Base-by-base conservation (phyloP, 164 flowering plant species). In the Chimonanthus salicifolius region DNA sequence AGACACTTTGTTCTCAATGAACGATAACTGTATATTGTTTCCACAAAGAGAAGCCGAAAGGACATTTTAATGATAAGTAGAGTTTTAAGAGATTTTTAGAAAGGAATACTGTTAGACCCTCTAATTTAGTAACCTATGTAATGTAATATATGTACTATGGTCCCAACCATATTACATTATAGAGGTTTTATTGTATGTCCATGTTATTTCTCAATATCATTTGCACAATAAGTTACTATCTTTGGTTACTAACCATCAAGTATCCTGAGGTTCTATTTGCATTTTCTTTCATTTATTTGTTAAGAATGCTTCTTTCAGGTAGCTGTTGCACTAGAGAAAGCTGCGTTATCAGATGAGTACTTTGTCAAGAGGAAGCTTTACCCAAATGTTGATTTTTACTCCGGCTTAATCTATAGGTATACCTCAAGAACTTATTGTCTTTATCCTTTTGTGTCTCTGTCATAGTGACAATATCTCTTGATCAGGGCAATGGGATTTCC, bases 321-420 rank as follows among this genome's bases (percentile, higher is more conserved):
- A 47, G 99, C 99, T 77, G 87, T 96, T 82, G 99, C 99, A 75
- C 83, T 94, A 85, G 99, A 96, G 87, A 92, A 92, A 83, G 98
- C 98, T 79, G 99, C 98, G 47, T 79, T 96, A 2, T 91, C 99
- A 63, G 99, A 96, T 79, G 96, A 92, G 15, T 96, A 89, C 72
- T 96, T 96, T 84, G 83, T 92, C 67, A 90, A 91, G 84, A 86
- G 99, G 86, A 94, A 92, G 85, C 83, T 96, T 49, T 94, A 96
- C 80, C 99, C 99, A 16, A 96, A 96, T 82, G 99, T 96, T 71
- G 99, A 96, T 82, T 96, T 96, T 88, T 96, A 96, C 84, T 96
- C 99, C 47, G 99, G 99, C 13, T 82, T 96, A 77, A 96, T 96
- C 67, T 96, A 96, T 71, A 90, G 98, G 99, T 96, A 77, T n/a